Evolutionary conservation across 2,329 filamentous ascomycete species (phyloP), one percentile per base, ranked within the genome.

Genomic region (Arthroderma sp.): DNA sequence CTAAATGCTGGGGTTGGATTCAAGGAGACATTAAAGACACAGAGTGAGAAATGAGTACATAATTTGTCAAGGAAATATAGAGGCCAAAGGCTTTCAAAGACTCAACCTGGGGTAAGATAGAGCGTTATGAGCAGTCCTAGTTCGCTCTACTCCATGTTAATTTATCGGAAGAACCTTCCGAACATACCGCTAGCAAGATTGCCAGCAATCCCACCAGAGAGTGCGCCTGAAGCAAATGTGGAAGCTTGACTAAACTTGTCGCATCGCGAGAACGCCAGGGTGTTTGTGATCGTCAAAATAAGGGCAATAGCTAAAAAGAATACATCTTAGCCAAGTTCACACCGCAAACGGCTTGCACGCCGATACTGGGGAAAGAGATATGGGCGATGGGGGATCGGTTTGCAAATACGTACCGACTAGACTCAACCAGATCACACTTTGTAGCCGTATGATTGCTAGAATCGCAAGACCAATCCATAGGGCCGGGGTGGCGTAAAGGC

Each of bases 211-310:
- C 72, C 68, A 38, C 74, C 73, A 5, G 69, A 66, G 43, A 78
- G 63, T 4, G 74, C 74, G 36, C 67, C 69, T 38, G 70, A 75
- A 5, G 75, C 74, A 50, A 74, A 71, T 41, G 66, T 74, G 33
- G 73, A 75, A 7, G 78, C 78, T 53, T 81, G 69, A 48, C 69
- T 69, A 53, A 72, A 72, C 43, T 66, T 66, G 51, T 72, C 69
- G 48, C 69, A 72, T 11, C 69, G 61, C 6, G 69, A 72, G 55
- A 72, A 72, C 4, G 69, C 69, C 34, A 71, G 56, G 1, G 69
- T 72, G 50, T 72, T 72, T 30, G 69, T 72, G 48, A 72, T 66
- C 0, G 70, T 72, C 38, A 72, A 54, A 11, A 69, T 58, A 31
- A 72, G 58, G 1, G 69, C 69, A 54, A 72, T 72, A 3, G 60